A percentile compares a stretch with the other conserved stretches of the same genome.
Conservation (phyloP, 2,329 filamentous ascomycete genomes). For the Ustulina deusta region DNA sequence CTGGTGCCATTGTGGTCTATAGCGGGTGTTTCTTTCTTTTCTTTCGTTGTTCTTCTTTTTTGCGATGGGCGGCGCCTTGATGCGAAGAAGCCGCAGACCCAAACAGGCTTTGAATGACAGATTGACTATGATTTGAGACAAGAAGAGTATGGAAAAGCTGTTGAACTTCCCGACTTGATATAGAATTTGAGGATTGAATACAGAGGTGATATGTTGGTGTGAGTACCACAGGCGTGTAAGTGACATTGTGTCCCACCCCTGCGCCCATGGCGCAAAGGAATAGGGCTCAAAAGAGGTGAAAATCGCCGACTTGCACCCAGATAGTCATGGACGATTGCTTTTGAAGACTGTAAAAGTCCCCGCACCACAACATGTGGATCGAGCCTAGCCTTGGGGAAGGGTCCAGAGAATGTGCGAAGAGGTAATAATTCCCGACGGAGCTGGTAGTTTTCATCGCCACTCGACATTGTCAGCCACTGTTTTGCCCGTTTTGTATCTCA, state of each 20-base stretch:
- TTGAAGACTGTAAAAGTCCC: constrained; percentile 5
- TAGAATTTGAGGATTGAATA: constrained; percentile 32
- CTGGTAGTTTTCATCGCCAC: constrained; percentile 7
- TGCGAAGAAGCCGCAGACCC: neutral
- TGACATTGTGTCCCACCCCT: constrained; percentile 40
- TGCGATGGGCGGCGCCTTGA: constrained; percentile 4
- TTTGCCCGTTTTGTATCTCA: constrained; percentile 7
- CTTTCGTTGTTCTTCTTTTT: neutral
- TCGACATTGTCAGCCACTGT: neutral
- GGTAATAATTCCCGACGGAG: constrained; percentile 36
- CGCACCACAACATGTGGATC: constrained; percentile 28
- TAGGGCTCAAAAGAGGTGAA: constrained; percentile 40
- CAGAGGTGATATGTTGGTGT: constrained; percentile 11
- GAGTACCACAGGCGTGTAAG: constrained; percentile 41
- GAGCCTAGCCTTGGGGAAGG: constrained; percentile 4
- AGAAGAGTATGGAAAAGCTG: constrained; percentile 2
- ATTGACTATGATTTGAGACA: constrained; percentile 5
- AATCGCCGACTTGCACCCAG: constrained; percentile 47
- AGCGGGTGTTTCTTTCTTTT: neutral
- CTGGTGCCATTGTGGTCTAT: constrained; percentile 48
- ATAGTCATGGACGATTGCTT: constrained; percentile 8
- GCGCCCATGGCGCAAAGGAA: constrained; percentile 13
- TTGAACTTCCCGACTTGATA: constrained; percentile 34
- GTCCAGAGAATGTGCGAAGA: constrained; percentile 11
- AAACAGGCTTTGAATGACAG: neutral